Evolutionary conservation across 306 rosid species (phyloP), one percentile per base, ranked within the genome.

Genomic region (Cucurbita argyrosperma): DNA sequence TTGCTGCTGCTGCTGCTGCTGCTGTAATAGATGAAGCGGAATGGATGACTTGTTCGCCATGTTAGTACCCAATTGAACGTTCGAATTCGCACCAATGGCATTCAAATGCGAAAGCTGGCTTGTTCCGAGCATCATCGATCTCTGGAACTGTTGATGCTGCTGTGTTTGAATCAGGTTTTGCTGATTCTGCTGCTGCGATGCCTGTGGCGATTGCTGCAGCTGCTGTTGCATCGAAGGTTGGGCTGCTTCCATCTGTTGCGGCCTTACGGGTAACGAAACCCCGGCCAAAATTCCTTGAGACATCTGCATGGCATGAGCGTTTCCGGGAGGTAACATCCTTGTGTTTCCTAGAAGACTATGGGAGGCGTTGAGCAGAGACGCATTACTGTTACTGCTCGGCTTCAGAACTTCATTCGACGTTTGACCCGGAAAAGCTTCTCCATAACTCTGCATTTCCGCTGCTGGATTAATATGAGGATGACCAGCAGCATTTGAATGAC

Each of bases 271-370:
- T 85, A 87, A 68, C 43, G 96, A 88, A 85, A 76, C 84, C 67
- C 96, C 96, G 0, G 92, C 57, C 68, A 95, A 68, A 74, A 86
- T 83, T 63, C 95, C 97, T 80, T 89, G 97, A 75, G 99, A 95
- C 87, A 90, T 88, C 84, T 89, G 97, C 59, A 95, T 82, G 78
- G 91, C 91, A 80, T 88, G 97, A 79, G 87, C 70, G 76, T 88
- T 89, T 76, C 96, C 97, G 59, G 96, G 91, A 21, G 96, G 97
- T 77, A 91, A 82, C 93, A 91, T 95, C 85, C 99, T 94, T 53
- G 90, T 14, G 76, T 82, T 83, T 55, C 88, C 76, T 71, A 83
- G 81, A 67, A 76, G 90, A 81, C 79, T 90, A 81, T 94, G 99
- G 62, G 90, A 61, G 69, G 90, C 8, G 77, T 82, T 89, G 50